phyloP scores from a whole-genome alignment of 305 asterid genomes.

The Petunia hybrid region DNA sequence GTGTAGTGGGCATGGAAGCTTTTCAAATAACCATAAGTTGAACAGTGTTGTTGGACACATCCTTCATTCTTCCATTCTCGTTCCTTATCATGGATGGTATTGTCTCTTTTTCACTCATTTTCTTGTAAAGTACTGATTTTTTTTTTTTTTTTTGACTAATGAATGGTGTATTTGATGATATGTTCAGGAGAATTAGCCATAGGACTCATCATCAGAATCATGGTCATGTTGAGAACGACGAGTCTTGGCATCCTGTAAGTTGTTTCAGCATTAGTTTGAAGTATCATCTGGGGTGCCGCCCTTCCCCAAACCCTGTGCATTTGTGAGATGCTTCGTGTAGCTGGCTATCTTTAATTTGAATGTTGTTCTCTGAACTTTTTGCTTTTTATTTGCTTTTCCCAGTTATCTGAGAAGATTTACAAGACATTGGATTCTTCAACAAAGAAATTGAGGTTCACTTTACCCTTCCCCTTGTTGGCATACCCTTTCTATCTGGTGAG shows the following conservation, averaged over 20 bases:
- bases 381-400: background rate
- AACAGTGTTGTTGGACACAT: slow-evolving; percentile 86
- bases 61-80: slow-evolving; percentile 90
- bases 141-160: background rate
- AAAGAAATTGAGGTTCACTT: slow-evolving; percentile 48
- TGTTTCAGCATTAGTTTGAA: background rate
- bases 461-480: slow-evolving; percentile 63
- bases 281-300: too few species aligned
- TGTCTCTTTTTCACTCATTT: slow-evolving; percentile 29
- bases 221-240: slow-evolving; percentile 94
- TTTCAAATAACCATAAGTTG: slow-evolving; percentile 65
- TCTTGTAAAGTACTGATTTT: too few species aligned
- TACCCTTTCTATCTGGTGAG: slow-evolving; percentile 65
- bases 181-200: slow-evolving; percentile 87
- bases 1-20: slow-evolving; percentile 97
- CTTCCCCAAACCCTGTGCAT: too few species aligned
- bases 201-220: slow-evolving; percentile 98
- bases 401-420: slow-evolving; percentile 55
- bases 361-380: background rate
- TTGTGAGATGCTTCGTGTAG: too few species aligned
- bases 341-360: background rate
- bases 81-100: slow-evolving; percentile 97
- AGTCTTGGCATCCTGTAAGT: slow-evolving; percentile 95
- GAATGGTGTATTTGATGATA: background rate
- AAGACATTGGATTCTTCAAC: slow-evolving; percentile 46